Evolutionary conservation across 2,329 filamentous ascomycete genomes (phyloP), one percentile per base, ranked within the genome.

Genomic region (Clarireedia monteithiana): DNA sequence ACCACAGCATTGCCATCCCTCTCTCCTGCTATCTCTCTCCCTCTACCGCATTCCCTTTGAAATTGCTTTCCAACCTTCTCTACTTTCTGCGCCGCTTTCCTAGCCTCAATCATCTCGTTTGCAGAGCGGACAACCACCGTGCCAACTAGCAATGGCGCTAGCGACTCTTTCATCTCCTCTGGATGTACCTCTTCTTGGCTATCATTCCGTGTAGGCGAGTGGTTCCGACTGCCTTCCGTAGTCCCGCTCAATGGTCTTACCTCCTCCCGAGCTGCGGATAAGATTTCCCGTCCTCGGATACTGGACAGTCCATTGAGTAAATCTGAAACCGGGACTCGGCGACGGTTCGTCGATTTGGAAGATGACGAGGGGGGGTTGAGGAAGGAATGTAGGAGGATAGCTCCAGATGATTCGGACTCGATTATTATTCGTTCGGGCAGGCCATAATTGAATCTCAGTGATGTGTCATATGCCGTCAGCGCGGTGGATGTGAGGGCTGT

Each of bases 341-440:
- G 20, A 12, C 20, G 44, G 27, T 27, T 15, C 4, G 4, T 24
- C 7, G 20, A 14, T 47, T 47, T 47, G 9, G 44, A n/a, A 9
- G 15, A 24, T 7, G 34, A 46, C 15, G 49, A 45, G 26, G 58
- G 49, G 20, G 64, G 72, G 56, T 75, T 73, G 58, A 80, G 67
- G 63, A 75, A 80, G 24, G 75, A 77, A 59, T 77, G 68, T 3
- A 73, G 59, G 5, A 73, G 53, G 4, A 73, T 55, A 6, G 72
- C 69, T 0, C 72, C 73, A 4, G 62, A 58, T 48, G 61, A 63
- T 0, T 70, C 71, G 65, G 80, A 79, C 66, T 84, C 81, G 65
- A 84, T 75, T 68, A 84, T 78, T 60, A 84, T 74, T 67, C 81
- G 78, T 64, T 79, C 73, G 2, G 80, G 78, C 6, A 66, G 64